These are phyloP conservation scores for Lathyrus sativus DNA, from an alignment of 306 rosid genomes.

Conservation along the genomic window DNA sequence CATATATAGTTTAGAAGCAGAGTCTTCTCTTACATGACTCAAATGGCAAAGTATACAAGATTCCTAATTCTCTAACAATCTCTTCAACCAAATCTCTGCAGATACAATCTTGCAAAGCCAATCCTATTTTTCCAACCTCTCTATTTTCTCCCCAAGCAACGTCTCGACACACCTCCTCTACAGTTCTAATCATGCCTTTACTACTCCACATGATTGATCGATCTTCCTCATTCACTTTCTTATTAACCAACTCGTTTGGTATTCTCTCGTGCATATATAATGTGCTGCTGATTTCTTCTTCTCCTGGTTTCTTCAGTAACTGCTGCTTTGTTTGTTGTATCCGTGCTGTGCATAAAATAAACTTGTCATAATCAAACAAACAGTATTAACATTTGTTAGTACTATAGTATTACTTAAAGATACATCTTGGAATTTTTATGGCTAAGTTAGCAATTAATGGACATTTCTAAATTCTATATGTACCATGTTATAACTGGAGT, in stretches of 20 bases:
- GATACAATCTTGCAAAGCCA: constrained; percentile 77
- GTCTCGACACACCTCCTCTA: constrained; percentile 68
- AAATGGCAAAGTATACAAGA: constrained; percentile 54
- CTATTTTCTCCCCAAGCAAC: constrained; percentile 77
- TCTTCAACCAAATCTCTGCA: constrained; percentile 80
- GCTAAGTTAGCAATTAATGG: background rate
- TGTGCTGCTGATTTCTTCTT: constrained; percentile 50
- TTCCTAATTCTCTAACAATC: constrained; percentile 56
- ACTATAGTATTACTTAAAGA: too few species aligned
- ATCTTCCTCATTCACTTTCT: constrained; percentile 36
- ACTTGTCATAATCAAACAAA: background rate
- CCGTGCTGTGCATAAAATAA: constrained; percentile 36
- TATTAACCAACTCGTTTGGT: constrained; percentile 33
- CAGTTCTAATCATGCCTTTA: constrained; percentile 57
- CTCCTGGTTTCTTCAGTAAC: constrained; percentile 52
- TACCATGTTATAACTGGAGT: background rate
- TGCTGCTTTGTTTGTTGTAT: constrained; percentile 47
- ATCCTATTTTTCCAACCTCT: constrained; percentile 75
- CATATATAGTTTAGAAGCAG: constrained; percentile 49
- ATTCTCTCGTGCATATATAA: constrained; percentile 45
- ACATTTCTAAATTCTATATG: background rate
- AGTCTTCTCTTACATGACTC: constrained; percentile 78
- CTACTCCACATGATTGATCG: constrained; percentile 45
- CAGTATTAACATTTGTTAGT: too few species aligned
- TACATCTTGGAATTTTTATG: too few species aligned